These are phyloP conservation scores for Beauveria rudraprayagi DNA, from an alignment of 2,329 filamentous ascomycete species.

Conservation along the genomic window DNA sequence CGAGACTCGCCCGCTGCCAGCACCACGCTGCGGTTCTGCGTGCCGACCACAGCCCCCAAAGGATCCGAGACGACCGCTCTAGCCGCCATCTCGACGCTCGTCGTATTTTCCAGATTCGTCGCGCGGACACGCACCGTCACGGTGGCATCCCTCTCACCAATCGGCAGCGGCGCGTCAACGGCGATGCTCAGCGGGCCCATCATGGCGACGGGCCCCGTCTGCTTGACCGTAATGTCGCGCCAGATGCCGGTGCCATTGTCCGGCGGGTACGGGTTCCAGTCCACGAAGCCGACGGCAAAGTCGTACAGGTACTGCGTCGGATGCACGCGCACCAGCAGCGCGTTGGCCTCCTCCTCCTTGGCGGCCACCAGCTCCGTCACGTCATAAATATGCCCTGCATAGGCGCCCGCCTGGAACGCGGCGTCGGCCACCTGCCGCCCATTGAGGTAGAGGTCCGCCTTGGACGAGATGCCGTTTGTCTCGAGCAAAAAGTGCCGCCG, in stretches of 20 bases:
- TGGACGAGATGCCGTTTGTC: conserved; percentile 52
- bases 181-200: conserved; percentile 37
- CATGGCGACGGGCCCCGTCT: conserved; percentile 43
- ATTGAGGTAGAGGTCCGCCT: conserved; percentile 53
- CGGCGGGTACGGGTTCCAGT: conserved; percentile 54
- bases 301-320: conserved; percentile 53
- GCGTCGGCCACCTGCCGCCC: conserved; percentile 42
- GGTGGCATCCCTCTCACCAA: conserved; percentile 17
- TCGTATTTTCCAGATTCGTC: conserved; percentile 31
- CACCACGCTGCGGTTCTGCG: conserved; percentile 25
- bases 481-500: conserved; percentile 41
- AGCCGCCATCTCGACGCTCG: conserved; percentile 29
- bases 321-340: conserved; percentile 44
- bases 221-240: conserved; percentile 48
- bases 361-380: conserved; percentile 37
- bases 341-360: conserved; percentile 30
- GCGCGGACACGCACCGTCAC: conserved; percentile 32
- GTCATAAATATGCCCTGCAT: conserved; percentile 47
- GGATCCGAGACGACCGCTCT: conserved; percentile 28
- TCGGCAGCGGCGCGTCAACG: conserved; percentile 29
- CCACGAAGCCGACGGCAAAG: conserved; percentile 51
- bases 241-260: conserved; percentile 58
- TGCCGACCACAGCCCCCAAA: conserved; percentile 16
- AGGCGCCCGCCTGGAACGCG: conserved; percentile 44
- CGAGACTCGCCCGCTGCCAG: conserved; percentile 30